Base-by-base conservation (phyloP, 2,329 filamentous ascomycete genomes). In the Trichoderma semiorbis region DNA sequence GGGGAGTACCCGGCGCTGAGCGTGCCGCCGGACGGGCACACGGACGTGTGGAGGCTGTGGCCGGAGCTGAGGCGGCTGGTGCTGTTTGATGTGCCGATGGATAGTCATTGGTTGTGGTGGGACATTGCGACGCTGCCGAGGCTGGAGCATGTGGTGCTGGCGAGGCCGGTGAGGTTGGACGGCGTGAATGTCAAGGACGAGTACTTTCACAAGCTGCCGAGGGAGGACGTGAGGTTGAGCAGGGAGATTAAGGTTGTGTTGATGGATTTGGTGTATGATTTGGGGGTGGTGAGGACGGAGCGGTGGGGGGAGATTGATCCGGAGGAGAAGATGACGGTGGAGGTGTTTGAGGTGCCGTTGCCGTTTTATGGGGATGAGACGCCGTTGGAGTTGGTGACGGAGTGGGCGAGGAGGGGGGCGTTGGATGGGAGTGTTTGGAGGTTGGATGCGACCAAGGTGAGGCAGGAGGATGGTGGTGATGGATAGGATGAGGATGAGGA, bases 1-100 rank as follows among this genome's bases (percentile, higher is more conserved):
- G 80, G 79, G 8, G 84, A 86, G 64, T 85, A 86, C 73, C 80
- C 85, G 6, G 80, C 78, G n/a, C 75, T 86, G 70, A 78, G 78
- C 62, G 73, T 81, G 32, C 72, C 76, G 32, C 72, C 76, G 1
- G 77, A 80, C 36, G 77, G 78, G 28, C 74, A 79, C 21, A 79
- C 79, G 11, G 80, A 83, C 65, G 75, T 85, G 4, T 86, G 85
- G 85, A 78, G 78, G 39, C 69, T 80, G 11, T 86, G 84, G 83
- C 81, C 81, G 8, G 78, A 80, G 5, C 78, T 87, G 28, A 78
- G 77, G 75, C 80, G 79, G 2, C 77, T 87, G 18, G 82, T 80
- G 47, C 77, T 87, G 21, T 86, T 85, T 73, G 81, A 81, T 26
- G 81, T 78, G 14, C 80, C 80, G 11, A 32, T 80, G 4, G 78